phyloP scores from a whole-genome alignment of 345 rosid species.

The Angophora floribunda region DNA sequence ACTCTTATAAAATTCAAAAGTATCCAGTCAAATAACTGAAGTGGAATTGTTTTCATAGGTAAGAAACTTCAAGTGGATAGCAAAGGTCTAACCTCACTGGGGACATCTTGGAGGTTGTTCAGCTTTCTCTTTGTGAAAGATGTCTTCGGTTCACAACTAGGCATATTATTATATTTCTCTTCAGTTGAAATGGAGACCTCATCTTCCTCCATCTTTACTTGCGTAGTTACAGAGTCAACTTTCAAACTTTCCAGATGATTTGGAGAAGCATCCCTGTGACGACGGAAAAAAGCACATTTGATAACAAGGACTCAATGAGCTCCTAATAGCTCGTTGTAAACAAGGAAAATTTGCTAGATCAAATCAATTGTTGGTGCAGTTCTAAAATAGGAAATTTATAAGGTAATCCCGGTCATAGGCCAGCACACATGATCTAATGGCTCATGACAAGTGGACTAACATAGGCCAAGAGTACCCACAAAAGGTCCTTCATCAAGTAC shows the following conservation, averaged over 20 bases:
- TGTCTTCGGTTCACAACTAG: not conserved
- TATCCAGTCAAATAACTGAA: not conserved
- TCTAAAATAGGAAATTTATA: not conserved
- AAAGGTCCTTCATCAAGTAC: not conserved
- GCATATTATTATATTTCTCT: not conserved
- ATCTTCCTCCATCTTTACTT: slow-evolving; percentile 8
- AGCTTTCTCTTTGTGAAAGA: not conserved
- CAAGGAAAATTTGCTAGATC: not conserved
- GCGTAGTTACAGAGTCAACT: not conserved
- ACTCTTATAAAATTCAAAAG: not conserved
- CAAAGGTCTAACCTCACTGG: not conserved
- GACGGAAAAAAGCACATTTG: not conserved
- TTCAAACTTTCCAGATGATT: not conserved
- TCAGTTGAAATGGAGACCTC: not conserved
- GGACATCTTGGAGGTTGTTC: not conserved
- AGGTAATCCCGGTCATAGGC: not conserved
- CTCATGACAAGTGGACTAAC: not conserved
- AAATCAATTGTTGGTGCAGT: not conserved
- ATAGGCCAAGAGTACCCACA: not conserved
- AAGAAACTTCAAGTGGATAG: not conserved
- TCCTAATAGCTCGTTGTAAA: not conserved
- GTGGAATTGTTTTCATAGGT: not conserved
- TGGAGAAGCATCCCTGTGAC: not conserved
- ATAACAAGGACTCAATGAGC: not conserved
- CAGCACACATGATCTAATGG: not conserved